Evolutionary conservation across 352 stramenopile species (phyloP).

Genomic region (Blastocystis sp.): DNA sequence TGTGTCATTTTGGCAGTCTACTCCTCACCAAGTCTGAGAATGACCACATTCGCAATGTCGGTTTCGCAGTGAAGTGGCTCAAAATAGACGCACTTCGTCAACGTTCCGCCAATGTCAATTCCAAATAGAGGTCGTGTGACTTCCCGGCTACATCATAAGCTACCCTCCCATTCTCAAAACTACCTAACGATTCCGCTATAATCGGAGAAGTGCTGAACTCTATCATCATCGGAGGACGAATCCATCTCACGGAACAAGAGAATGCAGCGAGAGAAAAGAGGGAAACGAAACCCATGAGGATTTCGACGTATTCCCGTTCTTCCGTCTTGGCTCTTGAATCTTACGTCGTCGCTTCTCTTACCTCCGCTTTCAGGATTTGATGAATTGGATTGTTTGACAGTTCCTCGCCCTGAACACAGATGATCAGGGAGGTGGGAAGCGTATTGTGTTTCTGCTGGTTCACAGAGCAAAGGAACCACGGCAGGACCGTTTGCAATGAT

Average conservation of each 20-base stretch:
- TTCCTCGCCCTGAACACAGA: too few relatives aligned
- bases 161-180: neutral
- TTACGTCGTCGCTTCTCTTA: slow-evolving; percentile 8
- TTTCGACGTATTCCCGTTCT: slow-evolving; percentile 27
- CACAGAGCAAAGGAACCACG: neutral
- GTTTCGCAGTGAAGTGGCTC: slow-evolving; percentile 80
- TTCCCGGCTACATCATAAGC: neutral
- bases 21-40: slow-evolving; percentile 78
- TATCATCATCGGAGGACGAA: neutral
- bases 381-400: too few relatives aligned
- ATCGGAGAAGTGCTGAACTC: slow-evolving; percentile 3
- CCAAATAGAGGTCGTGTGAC: slow-evolving; percentile 77
- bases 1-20: slow-evolving; percentile 82
- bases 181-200: slow-evolving; percentile 39
- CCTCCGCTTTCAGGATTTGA: too few relatives aligned
- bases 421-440: too few relatives aligned
- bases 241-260: slow-evolving; percentile 16
- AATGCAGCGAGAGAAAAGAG: neutral
- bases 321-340: neutral
- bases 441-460: too few relatives aligned
- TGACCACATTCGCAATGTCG: slow-evolving; percentile 47
- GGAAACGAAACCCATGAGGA: neutral
- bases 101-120: slow-evolving; percentile 89
- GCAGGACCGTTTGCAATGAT: neutral
- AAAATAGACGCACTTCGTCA: slow-evolving; percentile 91